These are phyloP conservation scores for Dothidotthia symphoricarpi DNA, from an alignment of 2,329 filamentous ascomycete genomes.

Conservation along the genomic window DNA sequence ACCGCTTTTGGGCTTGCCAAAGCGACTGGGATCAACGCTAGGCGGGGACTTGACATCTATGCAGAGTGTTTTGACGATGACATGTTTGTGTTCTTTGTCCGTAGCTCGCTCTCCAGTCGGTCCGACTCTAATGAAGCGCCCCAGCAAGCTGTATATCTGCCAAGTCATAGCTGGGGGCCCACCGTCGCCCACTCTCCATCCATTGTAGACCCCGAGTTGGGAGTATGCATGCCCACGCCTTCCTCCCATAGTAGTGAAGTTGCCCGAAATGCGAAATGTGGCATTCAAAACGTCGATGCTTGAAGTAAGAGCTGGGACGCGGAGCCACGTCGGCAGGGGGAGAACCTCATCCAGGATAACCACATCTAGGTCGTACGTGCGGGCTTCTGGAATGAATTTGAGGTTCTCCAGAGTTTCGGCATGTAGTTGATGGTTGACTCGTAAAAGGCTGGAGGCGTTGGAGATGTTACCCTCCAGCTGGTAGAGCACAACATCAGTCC, in stretches of 20 bases:
- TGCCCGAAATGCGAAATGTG: conserved; percentile 13
- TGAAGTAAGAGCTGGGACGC: conserved; percentile 8
- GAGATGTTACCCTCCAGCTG: conserved; percentile 1
- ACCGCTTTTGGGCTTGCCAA: too few relatives aligned
- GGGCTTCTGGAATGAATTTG: background rate
- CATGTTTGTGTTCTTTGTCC: conserved; percentile 1
- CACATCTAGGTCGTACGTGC: conserved; percentile 12
- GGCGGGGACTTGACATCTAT: conserved; percentile 15
- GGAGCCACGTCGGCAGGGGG: conserved; percentile 14
- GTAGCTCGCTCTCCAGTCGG: conserved; percentile 1
- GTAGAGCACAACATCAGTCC: conserved; percentile 5
- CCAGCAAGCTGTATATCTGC: conserved; percentile 16
- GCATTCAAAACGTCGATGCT: conserved; percentile 9
- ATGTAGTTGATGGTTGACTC: conserved; percentile 11
- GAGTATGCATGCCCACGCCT: too few relatives aligned
- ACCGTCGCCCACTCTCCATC: too few relatives aligned
- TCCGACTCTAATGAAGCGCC: conserved; percentile 15
- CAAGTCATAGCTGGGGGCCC: conserved; percentile 10
- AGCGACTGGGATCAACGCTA: conserved; percentile 1
- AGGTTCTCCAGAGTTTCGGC: conserved; percentile 10
- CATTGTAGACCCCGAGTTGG: conserved; percentile 2
- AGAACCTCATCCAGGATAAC: conserved; percentile 14
- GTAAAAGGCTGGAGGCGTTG: conserved; percentile 8
- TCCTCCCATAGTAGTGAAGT: too few relatives aligned
- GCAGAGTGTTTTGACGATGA: conserved; percentile 11